A percentile compares a stretch with the other conserved stretches of the same genome.
Conservation (phyloP, 192 early-diverging fungal species). For the Backusella psychrophila region DNA sequence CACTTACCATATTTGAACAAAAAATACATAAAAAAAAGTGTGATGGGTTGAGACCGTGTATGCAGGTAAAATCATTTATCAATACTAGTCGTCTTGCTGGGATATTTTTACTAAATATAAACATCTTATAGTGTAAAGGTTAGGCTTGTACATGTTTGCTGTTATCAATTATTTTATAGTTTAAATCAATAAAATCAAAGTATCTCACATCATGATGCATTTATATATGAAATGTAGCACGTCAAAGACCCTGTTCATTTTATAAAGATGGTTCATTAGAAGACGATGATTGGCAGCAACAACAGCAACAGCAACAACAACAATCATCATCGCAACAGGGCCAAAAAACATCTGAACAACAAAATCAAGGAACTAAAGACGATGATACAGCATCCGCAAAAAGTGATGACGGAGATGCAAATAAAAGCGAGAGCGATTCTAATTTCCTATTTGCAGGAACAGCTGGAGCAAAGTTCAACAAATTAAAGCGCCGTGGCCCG, state of each 20-base stretch:
- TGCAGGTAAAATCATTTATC: conserved; percentile 17
- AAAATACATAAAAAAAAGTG: conserved; percentile 13
- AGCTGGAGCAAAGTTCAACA: not conserved
- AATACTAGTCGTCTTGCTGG: not conserved
- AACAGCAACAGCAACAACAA: not conserved
- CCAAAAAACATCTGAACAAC: not conserved
- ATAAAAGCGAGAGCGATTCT: not conserved
- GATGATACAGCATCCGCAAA: not conserved
- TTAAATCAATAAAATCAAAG: not conserved
- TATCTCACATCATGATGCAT: not conserved
- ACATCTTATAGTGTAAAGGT: conserved; percentile 23
- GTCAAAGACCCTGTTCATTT: conserved; percentile 29
- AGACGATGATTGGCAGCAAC: not conserved
- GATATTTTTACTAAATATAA: not conserved
- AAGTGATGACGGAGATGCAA: not conserved
- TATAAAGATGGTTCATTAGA: conserved; percentile 24
- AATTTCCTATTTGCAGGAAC: not conserved
- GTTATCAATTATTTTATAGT: not conserved
- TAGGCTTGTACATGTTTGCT: not conserved
- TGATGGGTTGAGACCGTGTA: conserved; percentile 27
- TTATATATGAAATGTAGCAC: conserved; percentile 15
- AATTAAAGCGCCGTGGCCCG: not conserved
- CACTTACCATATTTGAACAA: not conserved
- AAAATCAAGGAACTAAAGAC: not conserved
- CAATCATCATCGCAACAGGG: not conserved